Evolutionary conservation across 352 stramenopile genomes (phyloP).

Genomic region (Phytophthora kernoviae): DNA sequence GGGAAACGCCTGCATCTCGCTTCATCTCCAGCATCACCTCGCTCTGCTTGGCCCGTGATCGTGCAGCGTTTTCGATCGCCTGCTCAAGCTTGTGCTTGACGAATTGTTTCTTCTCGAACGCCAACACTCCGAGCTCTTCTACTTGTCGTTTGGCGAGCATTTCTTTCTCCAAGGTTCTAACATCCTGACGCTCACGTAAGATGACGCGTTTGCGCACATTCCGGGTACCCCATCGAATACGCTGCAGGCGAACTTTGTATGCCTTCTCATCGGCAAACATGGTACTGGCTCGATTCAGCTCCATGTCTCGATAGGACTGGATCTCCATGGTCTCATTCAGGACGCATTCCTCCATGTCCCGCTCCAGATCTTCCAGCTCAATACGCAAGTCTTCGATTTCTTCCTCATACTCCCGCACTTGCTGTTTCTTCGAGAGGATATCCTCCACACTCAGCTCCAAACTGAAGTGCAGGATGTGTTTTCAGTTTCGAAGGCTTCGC

Average conservation of each 20-base stretch:
- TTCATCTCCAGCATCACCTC: constrained; percentile 48
- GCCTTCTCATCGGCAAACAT: constrained; percentile 51
- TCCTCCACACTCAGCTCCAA: constrained; percentile 82
- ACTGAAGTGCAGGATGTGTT: constrained; percentile 73
- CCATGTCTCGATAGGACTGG: constrained; percentile 59
- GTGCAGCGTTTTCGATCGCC: constrained; percentile 47
- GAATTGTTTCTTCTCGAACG: constrained; percentile 58
- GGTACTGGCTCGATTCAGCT: constrained; percentile 44
- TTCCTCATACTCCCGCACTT: constrained; percentile 71
- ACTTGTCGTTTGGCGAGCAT: constrained; percentile 47
- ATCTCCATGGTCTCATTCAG: constrained; percentile 69
- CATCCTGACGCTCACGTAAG: constrained; percentile 42
- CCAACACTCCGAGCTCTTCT: constrained; percentile 57
- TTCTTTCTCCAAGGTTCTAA: constrained; percentile 36
- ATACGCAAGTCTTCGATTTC: constrained; percentile 75
- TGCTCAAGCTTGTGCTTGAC: constrained; percentile 53
- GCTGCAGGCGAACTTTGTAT: constrained; percentile 51
- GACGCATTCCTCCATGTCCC: constrained; percentile 72
- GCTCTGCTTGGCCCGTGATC: constrained; percentile 46
- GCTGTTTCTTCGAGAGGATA: constrained; percentile 59
- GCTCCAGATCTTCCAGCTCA: constrained; percentile 82
- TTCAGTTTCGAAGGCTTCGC: constrained; percentile 78
- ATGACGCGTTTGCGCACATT: constrained; percentile 66
- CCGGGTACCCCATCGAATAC: constrained; percentile 67
- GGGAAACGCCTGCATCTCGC: constrained; percentile 44